Conservation (phyloP, 2,329 filamentous ascomycete genomes). For the Lecanosticta acicola region DNA sequence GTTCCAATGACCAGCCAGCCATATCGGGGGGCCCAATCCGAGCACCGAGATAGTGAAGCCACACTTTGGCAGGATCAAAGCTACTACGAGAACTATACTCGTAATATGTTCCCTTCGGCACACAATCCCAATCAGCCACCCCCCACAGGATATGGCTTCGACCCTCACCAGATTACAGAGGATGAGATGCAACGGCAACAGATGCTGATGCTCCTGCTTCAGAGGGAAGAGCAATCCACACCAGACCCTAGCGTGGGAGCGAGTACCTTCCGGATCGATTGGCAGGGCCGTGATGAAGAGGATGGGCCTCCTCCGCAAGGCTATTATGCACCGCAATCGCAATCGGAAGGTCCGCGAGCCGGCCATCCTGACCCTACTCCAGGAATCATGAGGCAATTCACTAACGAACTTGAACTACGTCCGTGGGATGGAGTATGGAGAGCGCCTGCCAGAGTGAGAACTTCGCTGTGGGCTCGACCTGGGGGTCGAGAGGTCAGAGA, state of each 20-base stretch:
- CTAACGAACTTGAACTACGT: conserved; percentile 14
- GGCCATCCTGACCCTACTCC: conserved; percentile 16
- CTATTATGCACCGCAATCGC: conserved; percentile 25
- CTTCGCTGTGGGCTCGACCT: conserved; percentile 8
- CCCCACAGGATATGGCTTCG: conserved; percentile 21
- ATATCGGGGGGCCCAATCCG: conserved; percentile 2
- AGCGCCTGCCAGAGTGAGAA: conserved; percentile 7
- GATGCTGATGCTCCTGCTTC: conserved; percentile 44
- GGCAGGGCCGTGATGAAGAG: conserved; percentile 28
- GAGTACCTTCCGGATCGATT: conserved; percentile 41
- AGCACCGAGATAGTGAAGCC: conserved; percentile 12
- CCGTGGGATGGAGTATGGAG: conserved; percentile 33
- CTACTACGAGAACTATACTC: conserved; percentile 42
- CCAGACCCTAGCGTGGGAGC: conserved; percentile 32
- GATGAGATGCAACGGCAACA: conserved; percentile 48
- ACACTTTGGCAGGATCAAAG: conserved; percentile 31
- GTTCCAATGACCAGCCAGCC: not conserved
- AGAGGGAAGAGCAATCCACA: conserved; percentile 25
- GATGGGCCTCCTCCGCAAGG: conserved; percentile 20
- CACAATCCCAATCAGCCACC: conserved; percentile 17
- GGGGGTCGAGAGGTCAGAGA: conserved; percentile 15
- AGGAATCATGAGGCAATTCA: conserved; percentile 17
- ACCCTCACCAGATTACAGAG: conserved; percentile 38
- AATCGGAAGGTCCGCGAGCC: conserved; percentile 13
- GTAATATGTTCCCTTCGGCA: conserved; percentile 43